Evolutionary conservation across 108 stramenopile species (phyloP).

Genomic region (Asterionellopsis glacialis): DNA sequence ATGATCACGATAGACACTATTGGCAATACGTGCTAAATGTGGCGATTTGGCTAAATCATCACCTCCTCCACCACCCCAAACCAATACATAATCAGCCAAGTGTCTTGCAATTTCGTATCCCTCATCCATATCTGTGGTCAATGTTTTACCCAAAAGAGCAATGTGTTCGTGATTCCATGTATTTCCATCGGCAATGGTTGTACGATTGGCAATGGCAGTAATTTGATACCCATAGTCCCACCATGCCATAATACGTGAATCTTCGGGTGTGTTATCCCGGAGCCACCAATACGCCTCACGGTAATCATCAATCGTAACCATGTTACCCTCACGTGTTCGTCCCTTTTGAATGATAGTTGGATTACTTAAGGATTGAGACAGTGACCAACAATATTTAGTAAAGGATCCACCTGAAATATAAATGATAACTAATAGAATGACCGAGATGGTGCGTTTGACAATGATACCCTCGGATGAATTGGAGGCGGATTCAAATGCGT

Average conservation of each 20-base stretch:
- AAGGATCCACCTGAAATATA: constrained; percentile 60
- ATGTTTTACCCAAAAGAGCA: constrained; percentile 90
- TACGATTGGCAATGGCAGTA: constrained; percentile 93
- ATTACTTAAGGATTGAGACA: constrained; percentile 68
- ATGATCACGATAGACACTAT: constrained; percentile 94
- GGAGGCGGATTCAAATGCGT: constrained; percentile 42
- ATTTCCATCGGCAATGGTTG: constrained; percentile 97
- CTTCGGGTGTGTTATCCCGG: constrained; percentile 93
- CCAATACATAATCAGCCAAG: constrained; percentile 93
- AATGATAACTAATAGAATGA: constrained; percentile 39
- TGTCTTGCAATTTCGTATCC: constrained; percentile 93
- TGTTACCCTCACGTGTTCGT: constrained; percentile 62
- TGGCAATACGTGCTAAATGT: constrained; percentile 95
- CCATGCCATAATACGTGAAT: constrained; percentile 95
- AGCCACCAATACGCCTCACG: constrained; percentile 99
- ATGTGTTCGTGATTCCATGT: constrained; percentile 99
- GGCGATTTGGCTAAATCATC: constrained; percentile 97
- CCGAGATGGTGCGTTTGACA: constrained; percentile 45
- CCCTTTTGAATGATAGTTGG: constrained; percentile 94
- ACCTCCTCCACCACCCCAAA: constrained; percentile 93
- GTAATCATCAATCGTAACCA: constrained; percentile 94
- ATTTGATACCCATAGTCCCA: constrained; percentile 97
- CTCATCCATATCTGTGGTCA: constrained; percentile 86
- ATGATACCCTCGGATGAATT: constrained; percentile 72
- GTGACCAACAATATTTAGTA: constrained; percentile 58